Conservation (phyloP, 768 basidiomycete genomes). For the Galerina sulciceps region DNA sequence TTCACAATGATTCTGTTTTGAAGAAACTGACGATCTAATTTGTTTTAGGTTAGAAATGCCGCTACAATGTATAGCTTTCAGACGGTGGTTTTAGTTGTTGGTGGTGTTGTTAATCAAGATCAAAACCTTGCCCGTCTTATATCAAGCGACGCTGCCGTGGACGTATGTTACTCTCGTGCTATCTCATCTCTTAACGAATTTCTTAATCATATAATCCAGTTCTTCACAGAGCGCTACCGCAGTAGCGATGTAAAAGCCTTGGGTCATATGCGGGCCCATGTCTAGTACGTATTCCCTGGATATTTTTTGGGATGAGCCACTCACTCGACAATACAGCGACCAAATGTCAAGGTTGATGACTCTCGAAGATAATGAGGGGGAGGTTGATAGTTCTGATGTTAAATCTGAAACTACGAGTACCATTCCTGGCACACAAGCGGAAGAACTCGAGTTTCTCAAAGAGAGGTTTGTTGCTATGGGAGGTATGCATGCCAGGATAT, state of each 20-base stretch:
- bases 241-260: background rate
- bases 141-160: background rate
- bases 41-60: background rate
- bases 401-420: too few species aligned
- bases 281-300: background rate
- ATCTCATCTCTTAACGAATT: background rate
- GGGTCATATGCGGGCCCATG: background rate
- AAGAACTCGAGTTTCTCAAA: too few species aligned
- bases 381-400: too few species aligned
- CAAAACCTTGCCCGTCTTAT: slow-evolving; percentile 1
- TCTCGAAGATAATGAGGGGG: too few species aligned
- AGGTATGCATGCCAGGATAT: too few species aligned
- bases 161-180: background rate
- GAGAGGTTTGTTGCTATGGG: too few species aligned
- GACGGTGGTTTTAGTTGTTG: background rate
- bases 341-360: too few species aligned
- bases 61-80: background rate
- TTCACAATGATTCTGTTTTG: too few species aligned
- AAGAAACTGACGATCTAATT: too few species aligned
- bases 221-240: background rate
- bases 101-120: slow-evolving; percentile 1
- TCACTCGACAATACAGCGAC: too few species aligned
- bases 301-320: too few species aligned
- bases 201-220: background rate
- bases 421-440: too few species aligned